Base-by-base conservation (phyloP, 2,329 filamentous ascomycete genomes). In the Penicillium hesseltinei region DNA sequence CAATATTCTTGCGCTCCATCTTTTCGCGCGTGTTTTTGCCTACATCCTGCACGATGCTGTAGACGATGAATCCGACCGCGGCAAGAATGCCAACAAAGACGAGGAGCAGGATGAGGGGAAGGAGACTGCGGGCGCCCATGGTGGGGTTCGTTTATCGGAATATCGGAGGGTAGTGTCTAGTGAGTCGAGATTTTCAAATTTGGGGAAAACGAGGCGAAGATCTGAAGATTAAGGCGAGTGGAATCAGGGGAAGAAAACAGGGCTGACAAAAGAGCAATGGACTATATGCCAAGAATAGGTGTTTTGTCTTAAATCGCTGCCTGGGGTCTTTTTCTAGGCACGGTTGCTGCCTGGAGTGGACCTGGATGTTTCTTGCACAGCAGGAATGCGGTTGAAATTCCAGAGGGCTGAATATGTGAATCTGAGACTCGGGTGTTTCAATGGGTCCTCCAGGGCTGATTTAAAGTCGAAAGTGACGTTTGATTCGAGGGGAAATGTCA, bases 1-100 rank as follows among this genome's bases (percentile, higher is more conserved):
- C 73, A 38, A 88, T 79, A 62, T 88, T 81, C 71, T 84, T 84
- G 77, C 84, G 84, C 73, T 87, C 84, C 81, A 88, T 83, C 63
- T 84, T 83, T 67, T 81, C 78, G 44, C 78, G 78, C 43, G 84
- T 84, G 61, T 80, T 80, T 60, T 82, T 77, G 59, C 81, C 80
- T 49, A 88, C 80, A 60, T 85, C 81, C 67, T 82, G 81, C 29
- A 80, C 78, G 76, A 85, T 84, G 47, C 78, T 73, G 73, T 85
- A 88, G 61, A 82, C 71, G 62, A 83, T 78, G 61, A 83, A 85
- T 23, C 81, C 83, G 59, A 87, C 71, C 65, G 77, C 81, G 36
- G 76, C 82, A 21, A 81, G 64, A 38, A 82, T 68, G 47, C 70
- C 77, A 36, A 86, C 75, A 43, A 86, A 71, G 49, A 81, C 59